Percentiles rank a stretch among this genome's conserved stretches.
Evolutionary conservation across 257 asterid species (phyloP).

Genomic region (Solanum chmielewskii): DNA sequence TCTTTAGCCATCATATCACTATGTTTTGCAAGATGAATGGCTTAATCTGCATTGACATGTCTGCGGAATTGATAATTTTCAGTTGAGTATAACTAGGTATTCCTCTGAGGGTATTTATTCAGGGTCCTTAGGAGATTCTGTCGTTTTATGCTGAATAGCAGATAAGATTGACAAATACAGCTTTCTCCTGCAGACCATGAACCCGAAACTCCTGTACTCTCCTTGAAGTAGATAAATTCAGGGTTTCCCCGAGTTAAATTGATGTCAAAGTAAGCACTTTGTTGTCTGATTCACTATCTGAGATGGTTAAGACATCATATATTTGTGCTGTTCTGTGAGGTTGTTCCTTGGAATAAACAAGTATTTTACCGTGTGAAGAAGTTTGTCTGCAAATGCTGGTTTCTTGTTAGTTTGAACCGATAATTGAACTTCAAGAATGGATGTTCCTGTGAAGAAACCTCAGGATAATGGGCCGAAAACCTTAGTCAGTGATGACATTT

Average conservation of each 20-base stretch:
- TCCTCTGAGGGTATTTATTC: not conserved
- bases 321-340: not conserved
- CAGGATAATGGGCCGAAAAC: conserved; percentile 25
- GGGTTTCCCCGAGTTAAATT: not conserved
- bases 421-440: conserved; percentile 15
- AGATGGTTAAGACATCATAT: not conserved
- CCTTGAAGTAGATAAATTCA: not conserved
- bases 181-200: not conserved
- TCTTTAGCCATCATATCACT: not conserved
- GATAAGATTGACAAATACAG: not conserved
- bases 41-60: not conserved
- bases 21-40: not conserved
- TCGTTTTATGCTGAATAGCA: not conserved
- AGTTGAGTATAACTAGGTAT: not conserved
- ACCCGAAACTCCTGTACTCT: not conserved
- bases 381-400: not conserved
- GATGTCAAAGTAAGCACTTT: not conserved
- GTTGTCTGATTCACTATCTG: not conserved
- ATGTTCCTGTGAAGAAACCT: conserved; percentile 32
- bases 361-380: not conserved
- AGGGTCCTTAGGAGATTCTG: not conserved
- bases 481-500: conserved; percentile 29
- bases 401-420: not conserved
- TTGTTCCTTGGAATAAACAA: not conserved
- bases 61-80: not conserved